Conservation (phyloP, 2,329 filamentous ascomycete genomes). For the Diplodia intermedia region DNA sequence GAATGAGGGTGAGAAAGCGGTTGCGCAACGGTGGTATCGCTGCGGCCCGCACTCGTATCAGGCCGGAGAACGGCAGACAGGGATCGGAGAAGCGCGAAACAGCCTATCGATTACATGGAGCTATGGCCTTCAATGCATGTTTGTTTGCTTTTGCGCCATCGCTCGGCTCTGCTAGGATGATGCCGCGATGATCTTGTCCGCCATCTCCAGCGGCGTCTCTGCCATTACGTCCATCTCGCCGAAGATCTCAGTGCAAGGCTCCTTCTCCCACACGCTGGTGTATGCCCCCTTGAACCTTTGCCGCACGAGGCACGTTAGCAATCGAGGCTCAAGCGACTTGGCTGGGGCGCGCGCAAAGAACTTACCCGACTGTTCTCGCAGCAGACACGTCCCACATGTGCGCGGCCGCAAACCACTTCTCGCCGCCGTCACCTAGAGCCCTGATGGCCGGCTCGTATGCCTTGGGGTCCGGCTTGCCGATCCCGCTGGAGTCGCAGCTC, state of each 20-base stretch:
- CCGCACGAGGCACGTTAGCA: conserved; percentile 34
- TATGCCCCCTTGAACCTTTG: conserved; percentile 58
- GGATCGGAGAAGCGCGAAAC: conserved; percentile 29
- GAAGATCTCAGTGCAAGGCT: conserved; percentile 59
- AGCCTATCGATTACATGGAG: conserved; percentile 27
- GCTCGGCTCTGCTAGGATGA: conserved; percentile 30
- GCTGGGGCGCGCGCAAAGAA: conserved; percentile 29
- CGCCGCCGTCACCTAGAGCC: conserved; percentile 50
- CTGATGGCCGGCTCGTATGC: conserved; percentile 56
- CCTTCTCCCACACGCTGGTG: conserved; percentile 61
- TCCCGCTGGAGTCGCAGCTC: conserved; percentile 57
- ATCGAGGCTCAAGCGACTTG: conserved; percentile 33
- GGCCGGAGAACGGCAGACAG: conserved; percentile 20
- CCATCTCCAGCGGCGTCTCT: conserved; percentile 57
- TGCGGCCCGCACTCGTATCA: conserved; percentile 31
- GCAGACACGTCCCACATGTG: conserved; percentile 67
- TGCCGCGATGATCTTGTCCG: conserved; percentile 46
- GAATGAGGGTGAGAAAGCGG: background rate
- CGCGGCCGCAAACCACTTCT: conserved; percentile 64
- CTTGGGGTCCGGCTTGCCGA: conserved; percentile 59
- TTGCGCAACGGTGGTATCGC: conserved; percentile 17
- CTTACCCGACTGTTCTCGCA: conserved; percentile 55
- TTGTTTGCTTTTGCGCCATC: conserved; percentile 17
- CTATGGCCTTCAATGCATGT: conserved; percentile 21
- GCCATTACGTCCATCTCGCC: conserved; percentile 60